phyloP scores from a whole-genome alignment of 176 grass and related monocot species.

The Leersia perrieri region DNA sequence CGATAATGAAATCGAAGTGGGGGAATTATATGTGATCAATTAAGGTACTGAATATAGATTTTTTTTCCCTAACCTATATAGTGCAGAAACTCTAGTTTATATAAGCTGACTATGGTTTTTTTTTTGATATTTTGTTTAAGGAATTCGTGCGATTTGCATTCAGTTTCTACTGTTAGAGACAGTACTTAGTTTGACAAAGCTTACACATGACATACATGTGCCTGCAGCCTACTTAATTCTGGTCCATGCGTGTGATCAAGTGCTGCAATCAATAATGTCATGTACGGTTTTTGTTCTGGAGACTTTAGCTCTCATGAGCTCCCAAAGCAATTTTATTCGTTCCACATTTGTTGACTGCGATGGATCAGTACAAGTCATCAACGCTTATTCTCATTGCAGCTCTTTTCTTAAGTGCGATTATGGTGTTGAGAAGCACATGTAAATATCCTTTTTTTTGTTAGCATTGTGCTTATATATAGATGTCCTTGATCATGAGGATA shows the following conservation, averaged over 20 bases:
- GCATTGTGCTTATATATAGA: neutral
- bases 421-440: neutral
- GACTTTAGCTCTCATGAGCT: neutral
- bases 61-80: neutral
- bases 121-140: neutral
- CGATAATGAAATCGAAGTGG: neutral
- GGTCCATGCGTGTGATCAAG: neutral
- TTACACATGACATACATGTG: neutral
- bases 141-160: neutral
- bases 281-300: neutral
- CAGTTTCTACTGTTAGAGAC: neutral
- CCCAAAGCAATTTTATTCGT: constrained; percentile 16
- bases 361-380: neutral
- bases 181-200: neutral
- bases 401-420: neutral
- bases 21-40: neutral
- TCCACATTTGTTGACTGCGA: neutral
- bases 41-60: neutral
- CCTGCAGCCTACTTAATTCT: neutral
- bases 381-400: neutral
- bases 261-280: neutral
- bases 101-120: neutral
- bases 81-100: neutral
- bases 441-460: neutral
- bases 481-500: neutral